A percentile compares a stretch with the other conserved stretches of the same genome.
Evolutionary conservation across 495 filamentous ascomycete genomes (phyloP).

Genomic region (Penicillium crystallinum): DNA sequence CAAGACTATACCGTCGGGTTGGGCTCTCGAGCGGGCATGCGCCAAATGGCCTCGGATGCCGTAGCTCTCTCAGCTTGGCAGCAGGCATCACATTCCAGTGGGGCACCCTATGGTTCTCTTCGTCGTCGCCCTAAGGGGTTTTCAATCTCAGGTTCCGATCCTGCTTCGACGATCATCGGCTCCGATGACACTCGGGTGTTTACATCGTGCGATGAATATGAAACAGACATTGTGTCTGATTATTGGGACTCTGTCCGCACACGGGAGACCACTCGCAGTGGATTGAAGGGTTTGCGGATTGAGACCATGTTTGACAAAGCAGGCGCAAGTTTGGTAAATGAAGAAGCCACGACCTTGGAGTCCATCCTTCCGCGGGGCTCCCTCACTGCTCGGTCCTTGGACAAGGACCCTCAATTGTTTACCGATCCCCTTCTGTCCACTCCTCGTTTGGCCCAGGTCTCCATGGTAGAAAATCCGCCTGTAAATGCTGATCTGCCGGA

Average conservation of each 20-base stretch:
- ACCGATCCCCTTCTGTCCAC: conserved; percentile 44
- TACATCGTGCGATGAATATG: conserved; percentile 75
- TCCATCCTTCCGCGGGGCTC: conserved; percentile 42
- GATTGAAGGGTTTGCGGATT: conserved; percentile 54
- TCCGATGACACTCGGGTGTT: conserved; percentile 80
- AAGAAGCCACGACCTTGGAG: conserved; percentile 55
- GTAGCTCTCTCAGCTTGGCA: conserved; percentile 26
- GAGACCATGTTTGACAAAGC: conserved; percentile 89
- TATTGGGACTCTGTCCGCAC: conserved; percentile 92
- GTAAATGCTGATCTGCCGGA: conserved; percentile 25
- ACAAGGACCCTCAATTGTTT: conserved; percentile 25
- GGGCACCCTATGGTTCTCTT: conserved; percentile 22
- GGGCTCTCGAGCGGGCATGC: conserved; percentile 9
- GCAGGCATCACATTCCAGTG: conserved; percentile 11
- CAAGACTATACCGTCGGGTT: conserved; percentile 24
- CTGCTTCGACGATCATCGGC: conserved; percentile 72
- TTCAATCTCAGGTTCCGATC: conserved; percentile 58
- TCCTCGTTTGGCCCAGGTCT: conserved; percentile 38
- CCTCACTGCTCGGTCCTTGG: conserved; percentile 27
- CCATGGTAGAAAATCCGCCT: conserved; percentile 11
- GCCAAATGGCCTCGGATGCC: conserved; percentile 28
- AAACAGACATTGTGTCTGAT: conserved; percentile 81
- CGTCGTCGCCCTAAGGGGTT: conserved; percentile 39
- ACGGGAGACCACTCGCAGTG: conserved; percentile 60
- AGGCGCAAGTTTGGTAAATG: conserved; percentile 48